Conservation (phyloP, 2,329 filamentous ascomycete species). For the Nigrospora osmanthi region DNA sequence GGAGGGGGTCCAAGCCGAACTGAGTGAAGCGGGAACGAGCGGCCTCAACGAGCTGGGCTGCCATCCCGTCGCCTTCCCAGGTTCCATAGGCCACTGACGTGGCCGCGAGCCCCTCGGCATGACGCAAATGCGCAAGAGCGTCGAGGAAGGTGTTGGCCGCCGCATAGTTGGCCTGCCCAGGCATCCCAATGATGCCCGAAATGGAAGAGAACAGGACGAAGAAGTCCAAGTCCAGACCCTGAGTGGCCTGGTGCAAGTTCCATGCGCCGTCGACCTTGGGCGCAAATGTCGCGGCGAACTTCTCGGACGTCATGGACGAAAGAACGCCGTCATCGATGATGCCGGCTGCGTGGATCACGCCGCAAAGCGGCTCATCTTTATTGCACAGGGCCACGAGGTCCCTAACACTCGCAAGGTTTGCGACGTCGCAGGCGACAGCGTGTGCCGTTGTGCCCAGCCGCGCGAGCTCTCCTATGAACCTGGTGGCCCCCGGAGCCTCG, state of each 20-base stretch:
- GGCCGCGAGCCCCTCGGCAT: constrained; percentile 11
- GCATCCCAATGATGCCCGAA: constrained; percentile 17
- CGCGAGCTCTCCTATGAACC: constrained; percentile 14
- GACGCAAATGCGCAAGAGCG: constrained; percentile 12
- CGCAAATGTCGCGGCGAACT: constrained; percentile 11
- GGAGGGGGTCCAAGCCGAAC: constrained; percentile 14
- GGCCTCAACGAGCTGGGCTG: constrained; percentile 8
- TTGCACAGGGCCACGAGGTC: constrained; percentile 13
- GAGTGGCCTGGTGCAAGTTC: constrained; percentile 15
- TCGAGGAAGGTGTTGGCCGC: constrained; percentile 17
- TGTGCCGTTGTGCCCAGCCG: constrained; percentile 12
- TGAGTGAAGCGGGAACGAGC: constrained; percentile 13
- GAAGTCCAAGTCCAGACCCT: constrained; percentile 14
- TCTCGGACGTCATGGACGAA: constrained; percentile 15
- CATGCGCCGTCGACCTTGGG: constrained; percentile 18
- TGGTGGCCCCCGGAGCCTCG: constrained; percentile 13
- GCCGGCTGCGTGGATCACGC: constrained; percentile 21
- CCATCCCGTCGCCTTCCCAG: constrained; percentile 20
- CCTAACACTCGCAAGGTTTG: constrained; percentile 10
- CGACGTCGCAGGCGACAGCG: constrained; percentile 14
- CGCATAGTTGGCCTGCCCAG: constrained; percentile 15
- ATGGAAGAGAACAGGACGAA: constrained; percentile 19
- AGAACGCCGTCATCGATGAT: constrained; percentile 17
- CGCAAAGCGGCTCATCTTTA: constrained; percentile 17
- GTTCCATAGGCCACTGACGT: constrained; percentile 18